Conservation (phyloP, 805 yeast genomes). For the Metschnikowia shivogae region DNA sequence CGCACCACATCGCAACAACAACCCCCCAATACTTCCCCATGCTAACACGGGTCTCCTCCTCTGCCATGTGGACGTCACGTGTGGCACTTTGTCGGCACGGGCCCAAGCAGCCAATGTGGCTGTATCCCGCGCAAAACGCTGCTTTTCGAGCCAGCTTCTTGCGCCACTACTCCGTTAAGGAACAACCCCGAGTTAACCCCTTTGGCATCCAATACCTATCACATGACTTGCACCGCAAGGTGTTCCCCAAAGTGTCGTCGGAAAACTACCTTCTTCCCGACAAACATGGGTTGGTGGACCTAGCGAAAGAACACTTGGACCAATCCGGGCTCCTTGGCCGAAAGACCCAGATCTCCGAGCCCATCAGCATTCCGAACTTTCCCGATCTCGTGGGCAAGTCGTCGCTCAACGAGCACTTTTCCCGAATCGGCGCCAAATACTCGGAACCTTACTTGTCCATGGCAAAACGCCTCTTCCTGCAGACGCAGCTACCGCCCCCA, state of each 20-base stretch:
- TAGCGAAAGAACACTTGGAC: constrained; percentile 58
- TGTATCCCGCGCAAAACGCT: too few relatives aligned
- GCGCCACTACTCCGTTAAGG: neutral
- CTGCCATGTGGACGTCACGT: too few relatives aligned
- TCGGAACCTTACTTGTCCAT: constrained; percentile 57
- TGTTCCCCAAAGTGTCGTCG: constrained; percentile 47
- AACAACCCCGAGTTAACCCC: constrained; percentile 57
- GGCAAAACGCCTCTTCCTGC: constrained; percentile 41
- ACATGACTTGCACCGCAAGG: constrained; percentile 49
- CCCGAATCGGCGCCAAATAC: constrained; percentile 56
- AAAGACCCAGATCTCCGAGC: constrained; percentile 56
- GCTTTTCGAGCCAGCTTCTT: too few relatives aligned
- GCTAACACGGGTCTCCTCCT: too few relatives aligned
- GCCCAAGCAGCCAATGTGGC: too few relatives aligned
- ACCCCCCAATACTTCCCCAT: too few relatives aligned
- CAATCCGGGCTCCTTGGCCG: constrained; percentile 72
- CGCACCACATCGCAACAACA: too few relatives aligned
- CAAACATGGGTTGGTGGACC: constrained; percentile 31
- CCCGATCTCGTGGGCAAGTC: constrained; percentile 70
- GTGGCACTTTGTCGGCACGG: too few relatives aligned
- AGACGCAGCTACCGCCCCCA: constrained; percentile 33
- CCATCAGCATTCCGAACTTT: constrained; percentile 52
- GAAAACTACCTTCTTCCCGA: constrained; percentile 26
- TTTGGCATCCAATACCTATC: constrained; percentile 81
- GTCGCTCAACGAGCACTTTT: constrained; percentile 82